Base-by-base conservation (phyloP, 2,329 filamentous ascomycete genomes). In the Cadophora gregata region DNA sequence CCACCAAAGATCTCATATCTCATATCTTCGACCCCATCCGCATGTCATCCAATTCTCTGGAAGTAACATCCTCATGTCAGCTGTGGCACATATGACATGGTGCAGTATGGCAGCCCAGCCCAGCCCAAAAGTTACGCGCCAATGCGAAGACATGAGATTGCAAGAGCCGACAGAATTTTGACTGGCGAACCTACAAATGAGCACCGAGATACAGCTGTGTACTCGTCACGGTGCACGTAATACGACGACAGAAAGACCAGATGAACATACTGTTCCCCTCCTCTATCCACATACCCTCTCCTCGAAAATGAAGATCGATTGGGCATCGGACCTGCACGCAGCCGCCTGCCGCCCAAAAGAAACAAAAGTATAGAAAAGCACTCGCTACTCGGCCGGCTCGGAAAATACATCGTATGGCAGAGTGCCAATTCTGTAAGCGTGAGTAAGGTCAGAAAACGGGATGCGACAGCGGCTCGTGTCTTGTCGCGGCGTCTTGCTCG, bases 401-500 rank as follows among this genome's bases (percentile, higher is more conserved):
- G 42, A 21, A 47, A 47, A 47, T 47, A 3, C 42, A 21, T n/a
- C 42, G 42, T n/a, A 7, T 47, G 42, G n/a, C 7, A 47, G n/a
- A 7, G 8, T n/a, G 42, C n/a, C 38, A 45, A 45, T 45, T 5
- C 38, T 16, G 38, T 45, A 45, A 47, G n/a, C 42, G n/a, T 21
- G 42, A 8, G 42, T 47, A 21, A 47, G 42, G n/a, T 47, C 19
- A 47, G 42, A 47, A n/a, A 12, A 47, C 42, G 42, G 42, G 42
- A 47, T 33, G 21, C 55, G 33, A 58, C 55, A 38, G 55, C 55
- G 55, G 55, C 55, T 38, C 33, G 55, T 36, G 55, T 47, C 38
- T 45, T 45, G 38, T 45, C 19, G 42, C 42, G 42, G 19, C 42
- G 38, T 45, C 38, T 45, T 16, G 19, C 38, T 45, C 38, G 29